Evolutionary conservation across 75 land plant genomes (phyloP).

Genomic region (Picea glauca): DNA sequence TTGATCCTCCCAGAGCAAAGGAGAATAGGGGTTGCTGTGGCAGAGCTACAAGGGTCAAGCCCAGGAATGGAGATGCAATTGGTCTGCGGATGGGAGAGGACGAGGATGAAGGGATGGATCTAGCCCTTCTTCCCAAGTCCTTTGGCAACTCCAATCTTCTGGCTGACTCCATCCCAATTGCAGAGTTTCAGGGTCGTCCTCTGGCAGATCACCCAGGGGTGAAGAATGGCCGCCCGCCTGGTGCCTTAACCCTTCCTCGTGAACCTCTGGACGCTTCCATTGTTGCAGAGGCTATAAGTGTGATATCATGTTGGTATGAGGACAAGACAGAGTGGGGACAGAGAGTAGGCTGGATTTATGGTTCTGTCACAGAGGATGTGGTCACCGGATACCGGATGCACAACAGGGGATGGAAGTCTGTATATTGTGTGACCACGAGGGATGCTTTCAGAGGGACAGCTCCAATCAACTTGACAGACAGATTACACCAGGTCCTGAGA

Average conservation of each 20-base stretch:
- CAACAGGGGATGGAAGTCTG: constrained; percentile 79
- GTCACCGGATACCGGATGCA: constrained; percentile 86
- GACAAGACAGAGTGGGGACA: constrained; percentile 84
- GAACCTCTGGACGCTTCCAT: constrained; percentile 39
- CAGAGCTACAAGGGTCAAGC: neutral
- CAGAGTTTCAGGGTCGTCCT: constrained; percentile 56
- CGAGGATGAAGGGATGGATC: constrained; percentile 11
- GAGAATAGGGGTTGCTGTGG: constrained; percentile 47
- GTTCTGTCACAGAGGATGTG: constrained; percentile 80
- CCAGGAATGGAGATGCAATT: neutral
- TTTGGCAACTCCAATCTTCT: constrained; percentile 49
- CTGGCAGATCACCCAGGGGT: constrained; percentile 43
- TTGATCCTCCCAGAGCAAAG: constrained; percentile 41
- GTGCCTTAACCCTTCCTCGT: constrained; percentile 28
- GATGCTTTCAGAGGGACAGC: constrained; percentile 83
- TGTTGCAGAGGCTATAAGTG: constrained; percentile 63
- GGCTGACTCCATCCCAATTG: constrained; percentile 47
- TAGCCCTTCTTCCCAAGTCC: constrained; percentile 25
- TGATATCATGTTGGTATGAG: constrained; percentile 62
- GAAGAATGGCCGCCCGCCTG: constrained; percentile 50
- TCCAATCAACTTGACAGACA: constrained; percentile 75
- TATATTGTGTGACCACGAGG: constrained; percentile 72
- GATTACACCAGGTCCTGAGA: constrained; percentile 75
- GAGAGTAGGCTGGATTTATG: constrained; percentile 78
- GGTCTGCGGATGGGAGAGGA: neutral